A percentile compares a stretch with the other conserved stretches of the same genome.
These are phyloP conservation scores for Hypomyces perniciosus DNA, from an alignment of 2,329 filamentous ascomycete genomes.

Conservation along the genomic window DNA sequence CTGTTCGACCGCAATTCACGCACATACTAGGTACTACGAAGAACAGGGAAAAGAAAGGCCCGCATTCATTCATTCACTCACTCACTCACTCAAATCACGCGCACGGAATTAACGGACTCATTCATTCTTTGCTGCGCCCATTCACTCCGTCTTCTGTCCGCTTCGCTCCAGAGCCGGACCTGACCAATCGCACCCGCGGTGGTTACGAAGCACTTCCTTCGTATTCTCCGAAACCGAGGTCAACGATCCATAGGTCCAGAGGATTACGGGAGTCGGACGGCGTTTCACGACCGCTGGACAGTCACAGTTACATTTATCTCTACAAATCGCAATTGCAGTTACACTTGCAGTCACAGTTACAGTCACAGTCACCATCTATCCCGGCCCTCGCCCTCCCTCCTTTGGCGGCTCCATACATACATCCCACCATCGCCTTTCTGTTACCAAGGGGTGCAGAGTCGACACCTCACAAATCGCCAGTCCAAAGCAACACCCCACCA, in stretches of 20 bases:
- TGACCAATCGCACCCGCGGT: constrained; percentile 10
- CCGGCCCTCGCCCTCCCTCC: background rate
- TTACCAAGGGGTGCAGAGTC: too few relatives aligned
- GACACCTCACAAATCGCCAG: too few relatives aligned
- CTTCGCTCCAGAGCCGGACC: background rate
- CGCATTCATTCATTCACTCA: background rate
- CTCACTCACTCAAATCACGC: constrained; percentile 7
- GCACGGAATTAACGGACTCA: constrained; percentile 10
- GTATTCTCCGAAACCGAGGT: constrained; percentile 17
- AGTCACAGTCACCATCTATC: background rate
- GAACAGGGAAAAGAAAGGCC: too few relatives aligned
- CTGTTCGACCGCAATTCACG: background rate
- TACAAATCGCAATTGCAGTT: background rate
- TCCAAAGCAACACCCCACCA: background rate
- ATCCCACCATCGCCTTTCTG: too few relatives aligned
- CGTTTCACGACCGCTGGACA: background rate
- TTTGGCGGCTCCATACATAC: too few relatives aligned
- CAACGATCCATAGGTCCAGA: background rate
- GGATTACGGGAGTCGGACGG: background rate
- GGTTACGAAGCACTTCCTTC: constrained; percentile 13
- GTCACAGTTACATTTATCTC: background rate
- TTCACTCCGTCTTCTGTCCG: background rate
- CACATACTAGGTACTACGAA: background rate
- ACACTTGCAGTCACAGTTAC: background rate
- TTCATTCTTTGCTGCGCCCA: background rate